Base-by-base conservation (phyloP, 2,329 filamentous ascomycete genomes). In the Fusarium secorum region DNA sequence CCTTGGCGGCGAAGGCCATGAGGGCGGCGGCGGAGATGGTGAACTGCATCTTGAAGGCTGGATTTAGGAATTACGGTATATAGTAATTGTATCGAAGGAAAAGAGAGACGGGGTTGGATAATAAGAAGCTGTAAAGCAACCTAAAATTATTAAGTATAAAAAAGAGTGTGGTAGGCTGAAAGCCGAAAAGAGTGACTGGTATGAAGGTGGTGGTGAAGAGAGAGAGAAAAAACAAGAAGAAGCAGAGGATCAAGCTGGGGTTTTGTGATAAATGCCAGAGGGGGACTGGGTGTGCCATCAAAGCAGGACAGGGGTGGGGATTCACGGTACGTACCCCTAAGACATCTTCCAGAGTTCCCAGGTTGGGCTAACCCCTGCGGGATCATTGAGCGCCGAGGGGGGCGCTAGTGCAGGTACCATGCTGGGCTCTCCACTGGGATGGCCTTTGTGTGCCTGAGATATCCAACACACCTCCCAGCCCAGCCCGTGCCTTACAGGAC, bases 31-130 rank as follows among this genome's bases (percentile, higher is more conserved):
- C 78, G 74, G 85, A 79, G 70, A 83, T 68, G 70, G 82, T 78
- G 82, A 85, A 88, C 76, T 83, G 85, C 87, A 90, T 89, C 66
- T 85, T 89, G 84, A 77, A 58, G 49, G 28, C 32, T 74, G 67
- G 64, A 64, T 70, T 69, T 74, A 69, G 45, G 59, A 68, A 74
- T 73, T 76, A 70, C 63, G 64, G 57, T 70, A 64, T 66, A 60
- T 61, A 62, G 60, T 64, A 66, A 58, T 59, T 70, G 61, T 70
- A 62, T 52, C 38, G 62, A 48, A 69, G 65, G 65, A 63, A 73
- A 68, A 66, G 54, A 63, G 33, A 17, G 57, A 42, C 62, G 42
- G 59, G 67, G 60, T 53, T 57, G 28, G 59, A 54, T 66, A 60
- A 41, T 53, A 66, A 56, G 52, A 67, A 59, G 66, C 68, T 62